Percentiles rank a stretch among this genome's conserved stretches.
These are phyloP conservation scores for Colletotrichum sp. DNA, from an alignment of 2,329 filamentous ascomycete genomes.

Conservation along the genomic window DNA sequence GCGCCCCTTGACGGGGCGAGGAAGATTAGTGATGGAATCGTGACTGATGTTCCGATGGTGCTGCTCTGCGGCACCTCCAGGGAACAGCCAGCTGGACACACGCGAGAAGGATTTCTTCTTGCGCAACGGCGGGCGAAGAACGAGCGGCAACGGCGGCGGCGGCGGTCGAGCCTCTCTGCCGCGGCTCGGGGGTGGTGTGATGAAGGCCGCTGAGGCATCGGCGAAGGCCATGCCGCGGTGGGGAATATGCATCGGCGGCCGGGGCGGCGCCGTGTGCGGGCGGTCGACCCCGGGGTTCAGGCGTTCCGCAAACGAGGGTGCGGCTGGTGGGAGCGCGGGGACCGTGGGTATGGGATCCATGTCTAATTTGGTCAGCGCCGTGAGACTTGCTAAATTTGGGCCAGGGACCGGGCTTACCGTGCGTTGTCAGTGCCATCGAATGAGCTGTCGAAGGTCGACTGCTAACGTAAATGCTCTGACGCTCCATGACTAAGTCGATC, in stretches of 20 bases:
- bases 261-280: conserved; percentile 35
- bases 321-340: conserved; percentile 59
- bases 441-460: conserved; percentile 54
- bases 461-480: conserved; percentile 62
- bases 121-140: conserved; percentile 62
- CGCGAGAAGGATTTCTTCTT: conserved; percentile 72
- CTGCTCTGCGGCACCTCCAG: conserved; percentile 32
- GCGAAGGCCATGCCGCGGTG: conserved; percentile 30
- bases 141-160: conserved; percentile 61
- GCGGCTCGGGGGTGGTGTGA: conserved; percentile 28
- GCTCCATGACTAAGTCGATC: conserved; percentile 64
- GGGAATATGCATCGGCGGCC: conserved; percentile 36
- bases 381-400: conserved; percentile 4
- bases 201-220: conserved; percentile 34
- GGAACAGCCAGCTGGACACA: conserved; percentile 64
- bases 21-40: conserved; percentile 59
- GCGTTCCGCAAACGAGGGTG: conserved; percentile 62
- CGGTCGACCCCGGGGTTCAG: conserved; percentile 48
- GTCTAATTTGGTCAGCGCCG: conserved; percentile 33
- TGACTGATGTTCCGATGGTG: conserved; percentile 45
- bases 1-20: conserved; percentile 51
- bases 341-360: conserved; percentile 59
- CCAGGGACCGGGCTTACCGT: conserved; percentile 8
- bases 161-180: conserved; percentile 41
- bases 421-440: conserved; percentile 33